Conservation (phyloP, 2,329 filamentous ascomycete genomes). For the Drechslera avenae region DNA sequence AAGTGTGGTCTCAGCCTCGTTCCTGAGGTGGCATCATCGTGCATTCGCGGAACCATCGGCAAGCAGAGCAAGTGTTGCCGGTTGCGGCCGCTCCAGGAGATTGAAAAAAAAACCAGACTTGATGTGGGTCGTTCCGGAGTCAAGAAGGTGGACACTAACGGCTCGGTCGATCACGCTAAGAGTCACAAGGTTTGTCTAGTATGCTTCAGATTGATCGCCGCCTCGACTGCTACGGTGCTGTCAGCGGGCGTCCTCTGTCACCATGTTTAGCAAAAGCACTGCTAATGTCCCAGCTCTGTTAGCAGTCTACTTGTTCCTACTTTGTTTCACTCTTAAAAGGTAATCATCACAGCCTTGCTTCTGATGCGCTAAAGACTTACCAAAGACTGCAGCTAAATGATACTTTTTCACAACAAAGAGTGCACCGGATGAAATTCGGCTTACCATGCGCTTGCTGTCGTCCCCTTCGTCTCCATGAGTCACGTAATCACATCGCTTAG, state of each 20-base stretch:
- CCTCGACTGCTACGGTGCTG: background rate
- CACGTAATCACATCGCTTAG: background rate
- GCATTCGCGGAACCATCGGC: background rate
- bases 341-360: background rate
- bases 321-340: too few relatives aligned
- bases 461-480: background rate
- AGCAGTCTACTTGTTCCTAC: too few relatives aligned
- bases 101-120: background rate
- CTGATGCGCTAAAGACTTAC: too few relatives aligned
- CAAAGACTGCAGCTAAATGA: background rate
- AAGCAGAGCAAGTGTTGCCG: background rate
- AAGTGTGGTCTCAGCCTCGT: background rate
- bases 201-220: slow-evolving; percentile 9
- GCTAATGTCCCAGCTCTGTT: background rate
- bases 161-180: slow-evolving; percentile 16
- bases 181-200: slow-evolving; percentile 2
- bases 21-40: background rate
- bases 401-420: background rate
- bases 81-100: slow-evolving; percentile 3
- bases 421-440: background rate
- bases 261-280: background rate
- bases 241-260: slow-evolving; percentile 6
- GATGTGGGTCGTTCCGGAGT: slow-evolving; percentile 6
- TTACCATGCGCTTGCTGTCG: background rate
- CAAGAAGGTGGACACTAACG: slow-evolving; percentile 7